Evolutionary conservation across 139 green algal species (phyloP).

Genomic region (Chlamydomonas eustigma): DNA sequence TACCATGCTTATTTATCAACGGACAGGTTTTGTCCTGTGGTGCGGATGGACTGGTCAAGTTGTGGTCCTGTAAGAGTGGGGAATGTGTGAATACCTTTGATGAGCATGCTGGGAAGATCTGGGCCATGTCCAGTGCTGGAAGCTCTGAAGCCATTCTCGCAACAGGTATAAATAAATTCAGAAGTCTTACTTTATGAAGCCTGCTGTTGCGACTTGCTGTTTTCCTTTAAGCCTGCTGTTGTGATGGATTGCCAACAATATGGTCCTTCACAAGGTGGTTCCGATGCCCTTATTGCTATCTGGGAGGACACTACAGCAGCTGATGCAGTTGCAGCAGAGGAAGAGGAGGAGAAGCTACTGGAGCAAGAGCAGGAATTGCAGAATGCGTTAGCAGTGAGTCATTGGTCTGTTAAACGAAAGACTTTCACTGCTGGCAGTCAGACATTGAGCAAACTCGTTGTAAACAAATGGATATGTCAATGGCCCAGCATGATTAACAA

Average conservation of each 20-base stretch:
- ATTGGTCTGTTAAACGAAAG: too few relatives aligned
- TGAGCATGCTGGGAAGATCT: constrained; percentile 89
- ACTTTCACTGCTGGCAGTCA: too few relatives aligned
- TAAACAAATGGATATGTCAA: too few relatives aligned
- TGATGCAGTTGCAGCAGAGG: constrained; percentile 49
- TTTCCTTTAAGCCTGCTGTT: too few relatives aligned
- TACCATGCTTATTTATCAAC: too few relatives aligned
- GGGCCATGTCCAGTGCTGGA: constrained; percentile 41
- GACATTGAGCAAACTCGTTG: too few relatives aligned
- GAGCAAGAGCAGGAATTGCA: constrained; percentile 71
- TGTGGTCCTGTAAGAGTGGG: constrained; percentile 63
- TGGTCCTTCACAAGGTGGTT: too few relatives aligned
- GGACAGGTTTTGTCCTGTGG: constrained; percentile 73
- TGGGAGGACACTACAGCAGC: constrained; percentile 77
- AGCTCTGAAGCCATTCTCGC: constrained; percentile 20
- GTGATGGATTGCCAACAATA: too few relatives aligned
- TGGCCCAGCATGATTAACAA: too few relatives aligned
- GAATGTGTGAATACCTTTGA: constrained; percentile 90
- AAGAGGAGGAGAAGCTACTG: constrained; percentile 44
- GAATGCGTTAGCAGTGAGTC: constrained; percentile 64
- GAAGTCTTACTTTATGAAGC: too few relatives aligned
- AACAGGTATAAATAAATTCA: too few relatives aligned
- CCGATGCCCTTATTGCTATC: constrained; percentile 71
- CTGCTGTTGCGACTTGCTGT: too few relatives aligned
- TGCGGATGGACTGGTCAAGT: constrained; percentile 93